Conservation (phyloP, 129 eudicot genomes). For the sunflower (Helianthus annuus) region HanXRQr2.0-SUNRISE NC_035448.2:101717961-101718460, state of each 20-base stretch:
- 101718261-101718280: too few relatives aligned
- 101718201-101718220: conserved; percentile 20
- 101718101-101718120: conserved; percentile 15
- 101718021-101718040: not conserved
- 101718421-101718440: not conserved
- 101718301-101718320: not conserved
- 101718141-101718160: conserved; percentile 36
- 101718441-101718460: conserved; percentile 16
- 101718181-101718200: conserved; percentile 25
- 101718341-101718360: conserved; percentile 9
- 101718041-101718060: conserved; percentile 4
- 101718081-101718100: conserved; percentile 17
- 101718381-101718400: conserved; percentile 11
- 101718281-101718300: not conserved
- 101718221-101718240: not conserved
- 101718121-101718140: conserved; percentile 22
- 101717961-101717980: conserved; percentile 38
- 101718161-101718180: conserved; percentile 36
- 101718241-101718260: not conserved
- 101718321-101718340: not conserved
- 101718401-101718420: not conserved
- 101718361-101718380: conserved; percentile 38
- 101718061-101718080: conserved; percentile 18
- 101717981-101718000: conserved; percentile 40
- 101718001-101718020: conserved; percentile 39